phyloP scores from a whole-genome alignment of 2,329 filamentous ascomycete genomes.

The Cyphellophora attinorum region DNA sequence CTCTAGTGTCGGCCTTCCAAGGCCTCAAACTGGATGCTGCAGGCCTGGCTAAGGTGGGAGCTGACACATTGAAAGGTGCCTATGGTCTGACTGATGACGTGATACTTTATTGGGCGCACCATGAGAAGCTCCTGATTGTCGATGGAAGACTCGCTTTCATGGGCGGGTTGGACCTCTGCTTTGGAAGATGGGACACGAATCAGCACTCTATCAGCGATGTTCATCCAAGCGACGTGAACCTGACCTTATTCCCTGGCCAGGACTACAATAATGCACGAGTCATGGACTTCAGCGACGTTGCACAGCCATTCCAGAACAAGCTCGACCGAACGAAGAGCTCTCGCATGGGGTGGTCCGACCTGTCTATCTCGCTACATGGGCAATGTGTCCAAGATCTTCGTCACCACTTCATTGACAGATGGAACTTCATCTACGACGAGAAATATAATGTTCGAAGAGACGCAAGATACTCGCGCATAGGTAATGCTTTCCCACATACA shows the following conservation, averaged over 20 bases:
- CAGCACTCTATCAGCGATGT: conserved; percentile 77
- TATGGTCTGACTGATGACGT: conserved; percentile 76
- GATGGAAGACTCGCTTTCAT: conserved; percentile 78
- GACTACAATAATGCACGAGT: conserved; percentile 86
- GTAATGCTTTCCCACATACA: conserved; percentile 22
- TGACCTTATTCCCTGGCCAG: conserved; percentile 76
- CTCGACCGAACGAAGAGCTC: conserved; percentile 69
- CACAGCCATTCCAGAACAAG: conserved; percentile 76
- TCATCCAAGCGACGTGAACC: conserved; percentile 66
- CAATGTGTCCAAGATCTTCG: conserved; percentile 66
- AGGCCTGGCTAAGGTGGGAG: conserved; percentile 54
- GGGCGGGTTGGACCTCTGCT: conserved; percentile 83
- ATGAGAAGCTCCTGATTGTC: conserved; percentile 80
- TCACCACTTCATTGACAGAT: conserved; percentile 73
- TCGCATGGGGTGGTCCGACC: conserved; percentile 88
- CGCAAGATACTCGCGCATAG: conserved; percentile 34
- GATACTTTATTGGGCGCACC: conserved; percentile 85
- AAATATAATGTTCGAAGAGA: conserved; percentile 61
- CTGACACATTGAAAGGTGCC: conserved; percentile 64
- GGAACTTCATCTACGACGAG: conserved; percentile 81
- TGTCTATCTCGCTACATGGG: conserved; percentile 66
- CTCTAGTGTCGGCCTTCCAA: conserved; percentile 46
- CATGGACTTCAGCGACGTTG: conserved; percentile 69
- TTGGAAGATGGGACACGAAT: conserved; percentile 81
- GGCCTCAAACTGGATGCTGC: conserved; percentile 46